Base-by-base conservation (phyloP, 192 early-diverging fungal genomes). In the Coemansia sp. region DNA sequence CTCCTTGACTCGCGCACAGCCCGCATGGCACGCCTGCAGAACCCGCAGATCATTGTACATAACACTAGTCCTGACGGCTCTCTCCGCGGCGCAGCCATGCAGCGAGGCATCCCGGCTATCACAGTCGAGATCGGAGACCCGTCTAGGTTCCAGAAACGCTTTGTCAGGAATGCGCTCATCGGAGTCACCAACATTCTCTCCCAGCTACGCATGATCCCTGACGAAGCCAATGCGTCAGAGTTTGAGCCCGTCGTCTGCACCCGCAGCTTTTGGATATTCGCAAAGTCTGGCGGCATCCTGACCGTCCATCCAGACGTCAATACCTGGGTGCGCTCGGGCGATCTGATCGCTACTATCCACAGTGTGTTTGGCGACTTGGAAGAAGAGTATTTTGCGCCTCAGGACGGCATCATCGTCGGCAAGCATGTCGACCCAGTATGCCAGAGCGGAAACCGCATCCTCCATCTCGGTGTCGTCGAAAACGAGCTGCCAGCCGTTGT, bases 41-140 rank as follows among this genome's bases (percentile, higher is more conserved):
- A 97, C 62, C 95, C 95, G 15, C 94, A 93, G 86, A 90, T 90
- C 77, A 90, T 90, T 68, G 89, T 90, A 1, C 89, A 90, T 76
- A 90, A 90, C 69, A 87, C 87, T 22, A 86, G 83, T 6, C 85
- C 87, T 12, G 77, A 72, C 82, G 95, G 95, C n/a, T 92, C 95
- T 1, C 79, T 97, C 52, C 86, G 95, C 43, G 91, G 90, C 24
- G 95, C 93, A 1, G 92, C 92, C 8, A 88, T 86, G 76, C 78
- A 87, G 61, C 86, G 89, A 29, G 88, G 92, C 39, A 91, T 97
- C 29, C 88, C 87, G 18, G 92, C 95, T 13, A 95, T 97, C 41
- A 95, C 94, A 2, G 94, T 97, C 31, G 95, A 97, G 74, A 95
- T 97, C 72, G 95, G 95, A 55, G 92, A 97, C 66, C 95, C 95